Conservation (phyloP, 768 basidiomycete genomes). For the Lactarius vividus region DNA sequence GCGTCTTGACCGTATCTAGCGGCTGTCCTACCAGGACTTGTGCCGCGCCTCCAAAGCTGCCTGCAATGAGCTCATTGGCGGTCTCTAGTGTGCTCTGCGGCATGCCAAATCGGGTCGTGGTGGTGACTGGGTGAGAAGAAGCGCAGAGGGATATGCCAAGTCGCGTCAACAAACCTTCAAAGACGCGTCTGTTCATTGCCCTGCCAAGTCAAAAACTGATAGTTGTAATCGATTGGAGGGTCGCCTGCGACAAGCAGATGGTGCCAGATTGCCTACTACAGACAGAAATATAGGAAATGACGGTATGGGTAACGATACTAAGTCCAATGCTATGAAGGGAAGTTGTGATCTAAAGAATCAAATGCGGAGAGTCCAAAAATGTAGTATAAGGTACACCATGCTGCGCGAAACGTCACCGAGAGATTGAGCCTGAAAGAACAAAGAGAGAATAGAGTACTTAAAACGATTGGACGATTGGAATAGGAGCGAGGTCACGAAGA, state of each 20-base stretch:
- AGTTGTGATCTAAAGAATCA: slow-evolving; percentile 16
- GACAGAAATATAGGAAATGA: slow-evolving; percentile 23
- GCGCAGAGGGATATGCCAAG: background rate
- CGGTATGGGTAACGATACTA: slow-evolving; percentile 21
- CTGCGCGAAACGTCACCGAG: slow-evolving; percentile 4
- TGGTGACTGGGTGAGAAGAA: background rate
- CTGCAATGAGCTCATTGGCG: slow-evolving; percentile 80
- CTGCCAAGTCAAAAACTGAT: background rate
- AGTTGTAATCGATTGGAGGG: slow-evolving; percentile 3
- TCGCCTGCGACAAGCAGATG: slow-evolving; percentile 24
- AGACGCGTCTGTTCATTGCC: background rate
- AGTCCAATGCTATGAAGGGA: slow-evolving; percentile 22
- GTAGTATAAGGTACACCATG: slow-evolving; percentile 25
- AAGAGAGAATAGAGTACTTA: slow-evolving; percentile 2
- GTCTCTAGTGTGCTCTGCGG: slow-evolving; percentile 42
- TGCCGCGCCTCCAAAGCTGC: slow-evolving; percentile 88
- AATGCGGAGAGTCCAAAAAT: slow-evolving; percentile 19
- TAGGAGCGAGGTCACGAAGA: background rate
- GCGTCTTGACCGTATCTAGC: slow-evolving; percentile 83
- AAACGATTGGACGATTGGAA: slow-evolving; percentile 6
- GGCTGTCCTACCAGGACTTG: slow-evolving; percentile 96
- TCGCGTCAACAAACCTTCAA: too few species aligned
- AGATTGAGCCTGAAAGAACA: slow-evolving; percentile 12
- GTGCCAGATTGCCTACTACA: slow-evolving; percentile 25
- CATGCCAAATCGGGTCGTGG: slow-evolving; percentile 7